phyloP scores from a whole-genome alignment of 2,329 filamentous ascomycete species.

The Verticillium klebahnii region DNA sequence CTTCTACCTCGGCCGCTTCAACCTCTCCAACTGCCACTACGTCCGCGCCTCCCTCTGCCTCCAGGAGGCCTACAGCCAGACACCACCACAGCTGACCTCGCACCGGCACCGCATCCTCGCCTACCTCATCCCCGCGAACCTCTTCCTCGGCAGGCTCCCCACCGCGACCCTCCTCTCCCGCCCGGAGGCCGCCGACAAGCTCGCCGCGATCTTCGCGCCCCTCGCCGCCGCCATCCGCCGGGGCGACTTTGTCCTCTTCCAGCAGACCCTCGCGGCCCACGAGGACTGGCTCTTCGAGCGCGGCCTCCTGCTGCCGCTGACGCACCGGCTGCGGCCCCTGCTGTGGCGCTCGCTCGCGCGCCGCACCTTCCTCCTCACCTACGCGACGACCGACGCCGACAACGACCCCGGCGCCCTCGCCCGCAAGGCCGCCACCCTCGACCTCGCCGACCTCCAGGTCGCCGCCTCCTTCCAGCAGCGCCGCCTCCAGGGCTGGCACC shows the following conservation, averaged over 20 bases:
- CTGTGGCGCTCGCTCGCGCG: slow-evolving; percentile 81
- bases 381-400: slow-evolving; percentile 57
- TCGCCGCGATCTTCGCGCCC: slow-evolving; percentile 65
- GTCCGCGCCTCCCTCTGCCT: slow-evolving; percentile 70
- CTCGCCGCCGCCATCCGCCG: slow-evolving; percentile 67
- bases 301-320: slow-evolving; percentile 70
- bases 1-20: slow-evolving; percentile 89
- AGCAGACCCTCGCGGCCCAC: slow-evolving; percentile 59
- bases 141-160: slow-evolving; percentile 82
- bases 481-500: slow-evolving; percentile 51
- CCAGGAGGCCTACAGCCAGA: slow-evolving; percentile 74
- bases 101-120: slow-evolving; percentile 79
- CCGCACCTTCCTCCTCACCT: slow-evolving; percentile 72
- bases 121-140: slow-evolving; percentile 76
- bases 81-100: slow-evolving; percentile 52
- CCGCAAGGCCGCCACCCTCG: slow-evolving; percentile 67
- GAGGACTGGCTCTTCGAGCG: slow-evolving; percentile 72
- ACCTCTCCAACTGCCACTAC: slow-evolving; percentile 82
- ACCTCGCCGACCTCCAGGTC: slow-evolving; percentile 62
- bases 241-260: slow-evolving; percentile 72
- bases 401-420: slow-evolving; percentile 36
- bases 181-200: slow-evolving; percentile 60
- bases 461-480: slow-evolving; percentile 63
- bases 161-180: slow-evolving; percentile 60
- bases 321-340: slow-evolving; percentile 72